A percentile compares a stretch with the other conserved stretches of the same genome.
Evolutionary conservation across 164 flowering plant species (phyloP).

Genomic region (Akebia trifoliata): DNA sequence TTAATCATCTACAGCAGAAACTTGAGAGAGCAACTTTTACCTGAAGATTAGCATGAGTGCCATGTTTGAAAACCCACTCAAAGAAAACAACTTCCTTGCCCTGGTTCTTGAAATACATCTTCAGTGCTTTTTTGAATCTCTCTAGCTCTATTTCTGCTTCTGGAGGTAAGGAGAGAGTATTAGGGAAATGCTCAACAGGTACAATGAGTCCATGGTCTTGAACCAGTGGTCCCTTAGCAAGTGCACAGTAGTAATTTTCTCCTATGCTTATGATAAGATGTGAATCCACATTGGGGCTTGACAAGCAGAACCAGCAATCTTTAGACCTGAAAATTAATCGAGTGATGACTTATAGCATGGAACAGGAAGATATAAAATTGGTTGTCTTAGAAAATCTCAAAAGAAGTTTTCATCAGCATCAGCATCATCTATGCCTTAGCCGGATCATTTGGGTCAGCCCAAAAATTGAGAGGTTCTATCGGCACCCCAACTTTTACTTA

Average conservation of each 20-base stretch:
- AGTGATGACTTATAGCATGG: background rate
- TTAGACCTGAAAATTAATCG: constrained; percentile 50
- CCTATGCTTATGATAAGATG: constrained; percentile 78
- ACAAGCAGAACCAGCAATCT: constrained; percentile 97
- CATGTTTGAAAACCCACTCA: constrained; percentile 67
- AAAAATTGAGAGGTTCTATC: too few relatives aligned
- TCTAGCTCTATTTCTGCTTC: constrained; percentile 57
- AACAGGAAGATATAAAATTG: background rate
- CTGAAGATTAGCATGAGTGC: constrained; percentile 95
- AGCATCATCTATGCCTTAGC: background rate
- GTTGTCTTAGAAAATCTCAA: background rate
- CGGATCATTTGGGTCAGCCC: too few relatives aligned
- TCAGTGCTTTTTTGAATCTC: constrained; percentile 53
- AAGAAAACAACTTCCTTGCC: constrained; percentile 73
- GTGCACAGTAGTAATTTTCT: constrained; percentile 73
- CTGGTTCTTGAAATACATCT: constrained; percentile 52
- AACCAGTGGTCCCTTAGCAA: constrained; percentile 87
- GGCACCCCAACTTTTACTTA: too few relatives aligned
- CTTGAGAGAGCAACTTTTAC: constrained; percentile 24
- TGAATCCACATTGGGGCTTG: constrained; percentile 83
- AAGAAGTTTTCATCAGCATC: background rate
- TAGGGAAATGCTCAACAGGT: constrained; percentile 77
- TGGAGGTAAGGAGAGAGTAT: constrained; percentile 46
- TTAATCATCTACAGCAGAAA: background rate
- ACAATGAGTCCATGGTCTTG: constrained; percentile 71